phyloP scores from a whole-genome alignment of 2,329 filamentous ascomycete species.

The Botrytis galanthina region DNA sequence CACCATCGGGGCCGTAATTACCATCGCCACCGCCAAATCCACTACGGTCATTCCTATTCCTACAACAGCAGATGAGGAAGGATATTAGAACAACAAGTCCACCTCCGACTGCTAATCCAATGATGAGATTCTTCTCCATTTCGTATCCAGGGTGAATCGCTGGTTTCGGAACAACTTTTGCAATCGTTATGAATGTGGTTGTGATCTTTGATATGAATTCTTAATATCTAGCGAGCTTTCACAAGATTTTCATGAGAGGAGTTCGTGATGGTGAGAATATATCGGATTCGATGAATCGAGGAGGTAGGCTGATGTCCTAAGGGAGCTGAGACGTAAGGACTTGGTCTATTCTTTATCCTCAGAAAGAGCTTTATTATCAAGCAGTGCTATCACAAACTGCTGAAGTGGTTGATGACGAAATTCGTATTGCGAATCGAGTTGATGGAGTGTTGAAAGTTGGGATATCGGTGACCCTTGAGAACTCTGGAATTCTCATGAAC shows the following conservation, averaged over 20 bases:
- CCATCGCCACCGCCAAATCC: not conserved
- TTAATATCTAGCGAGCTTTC: not conserved
- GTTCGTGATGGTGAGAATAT: not conserved
- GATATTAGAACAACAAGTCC: not conserved
- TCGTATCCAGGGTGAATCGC: too few relatives aligned
- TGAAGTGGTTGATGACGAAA: not conserved
- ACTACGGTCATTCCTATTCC: rapidly evolving
- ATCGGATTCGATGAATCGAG: not conserved
- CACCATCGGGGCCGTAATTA: not conserved
- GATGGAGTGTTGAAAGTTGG: not conserved
- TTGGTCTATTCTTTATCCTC: not conserved
- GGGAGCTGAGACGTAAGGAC: not conserved
- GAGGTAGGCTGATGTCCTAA: not conserved
- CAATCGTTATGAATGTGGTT: not conserved
- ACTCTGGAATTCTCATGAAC: not conserved
- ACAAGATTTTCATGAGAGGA: not conserved
- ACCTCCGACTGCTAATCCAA: not conserved
- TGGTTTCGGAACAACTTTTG: not conserved
- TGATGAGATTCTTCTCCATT: not conserved
- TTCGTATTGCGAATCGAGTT: not conserved
- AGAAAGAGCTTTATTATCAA: not conserved
- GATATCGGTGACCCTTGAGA: not conserved
- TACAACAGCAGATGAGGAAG: not conserved
- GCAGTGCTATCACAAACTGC: not conserved
- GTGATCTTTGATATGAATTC: not conserved